These are phyloP conservation scores for Fraxinus albicans DNA, from an alignment of 305 asterid genomes.

Conservation along the genomic window DNA sequence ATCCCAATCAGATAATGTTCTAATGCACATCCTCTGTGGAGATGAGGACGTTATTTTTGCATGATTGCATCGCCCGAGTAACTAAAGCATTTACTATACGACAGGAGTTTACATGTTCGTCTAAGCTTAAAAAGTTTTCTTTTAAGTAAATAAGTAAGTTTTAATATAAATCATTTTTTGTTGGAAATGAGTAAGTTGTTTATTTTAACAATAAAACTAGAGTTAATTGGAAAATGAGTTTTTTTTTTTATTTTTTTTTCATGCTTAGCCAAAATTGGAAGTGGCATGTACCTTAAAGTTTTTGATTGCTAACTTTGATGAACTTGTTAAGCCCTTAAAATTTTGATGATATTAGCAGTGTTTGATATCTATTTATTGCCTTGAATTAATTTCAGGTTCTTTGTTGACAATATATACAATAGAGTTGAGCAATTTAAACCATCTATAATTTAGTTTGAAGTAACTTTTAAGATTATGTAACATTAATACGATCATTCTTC, in stretches of 20 bases:
- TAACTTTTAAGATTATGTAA: slow-evolving; percentile 1
- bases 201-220: not conserved
- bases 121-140: not conserved
- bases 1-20: not conserved
- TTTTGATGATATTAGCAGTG: not conserved
- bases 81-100: not conserved
- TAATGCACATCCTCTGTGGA: not conserved
- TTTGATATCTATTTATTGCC: not conserved
- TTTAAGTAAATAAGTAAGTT: too few relatives aligned
- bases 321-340: not conserved
- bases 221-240: not conserved
- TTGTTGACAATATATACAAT: not conserved
- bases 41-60: not conserved
- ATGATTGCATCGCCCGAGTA: not conserved
- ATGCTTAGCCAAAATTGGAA: not conserved
- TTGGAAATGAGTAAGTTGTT: not conserved
- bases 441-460: not conserved
- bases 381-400: not conserved
- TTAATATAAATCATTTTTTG: not conserved
- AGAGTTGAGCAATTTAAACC: not conserved
- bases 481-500: slow-evolving; percentile 6
- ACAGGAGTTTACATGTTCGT: not conserved
- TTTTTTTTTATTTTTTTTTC: not conserved
- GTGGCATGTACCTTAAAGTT: not conserved
- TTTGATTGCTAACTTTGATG: not conserved